These are phyloP conservation scores for Ilex paraguariensis DNA, from an alignment of 305 asterid genomes.

Conservation along the genomic window DNA sequence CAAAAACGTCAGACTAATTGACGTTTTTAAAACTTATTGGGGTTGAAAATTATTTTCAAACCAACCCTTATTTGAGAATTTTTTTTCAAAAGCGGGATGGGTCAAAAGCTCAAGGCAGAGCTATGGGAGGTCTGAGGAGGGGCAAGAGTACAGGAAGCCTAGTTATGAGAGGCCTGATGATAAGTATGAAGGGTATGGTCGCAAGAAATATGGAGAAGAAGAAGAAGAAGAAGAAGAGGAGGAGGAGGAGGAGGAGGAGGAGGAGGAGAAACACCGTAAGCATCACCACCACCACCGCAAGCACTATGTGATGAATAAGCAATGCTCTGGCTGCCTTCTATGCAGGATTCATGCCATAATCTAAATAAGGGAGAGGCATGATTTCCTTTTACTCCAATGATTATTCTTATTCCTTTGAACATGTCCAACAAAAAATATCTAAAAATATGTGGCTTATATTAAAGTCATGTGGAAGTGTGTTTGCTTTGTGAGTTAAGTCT, in stretches of 20 bases:
- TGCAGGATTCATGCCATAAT: slow-evolving; percentile 4
- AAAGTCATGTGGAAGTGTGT: neutral
- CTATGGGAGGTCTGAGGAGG: slow-evolving; percentile 24
- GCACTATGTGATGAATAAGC: slow-evolving; percentile 29
- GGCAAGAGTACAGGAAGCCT: slow-evolving; percentile 54
- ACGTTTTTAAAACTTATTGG: too few species aligned
- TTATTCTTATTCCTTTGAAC: neutral
- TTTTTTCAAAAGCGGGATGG: too few species aligned
- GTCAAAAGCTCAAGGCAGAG: slow-evolving; percentile 48
- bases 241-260: slow-evolving; percentile 16
- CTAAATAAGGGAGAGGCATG: slow-evolving; percentile 13
- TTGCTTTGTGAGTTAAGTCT: neutral
- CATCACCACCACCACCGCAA: slow-evolving; percentile 35
- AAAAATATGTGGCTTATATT: too few species aligned
- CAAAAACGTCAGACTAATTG: too few species aligned
- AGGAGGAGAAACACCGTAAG: slow-evolving; percentile 19
- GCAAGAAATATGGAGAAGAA: slow-evolving; percentile 34
- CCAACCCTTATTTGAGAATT: too few species aligned
- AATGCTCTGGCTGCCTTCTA: neutral
- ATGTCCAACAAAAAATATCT: neutral
- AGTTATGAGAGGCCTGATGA: slow-evolving; percentile 55
- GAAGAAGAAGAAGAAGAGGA: slow-evolving; percentile 9
- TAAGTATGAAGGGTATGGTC: slow-evolving; percentile 31
- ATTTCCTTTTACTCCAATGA: neutral
- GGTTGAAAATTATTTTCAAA: too few species aligned